Evolutionary conservation across 805 yeast genomes (phyloP).

Genomic region (Spathaspora gorwiae): DNA sequence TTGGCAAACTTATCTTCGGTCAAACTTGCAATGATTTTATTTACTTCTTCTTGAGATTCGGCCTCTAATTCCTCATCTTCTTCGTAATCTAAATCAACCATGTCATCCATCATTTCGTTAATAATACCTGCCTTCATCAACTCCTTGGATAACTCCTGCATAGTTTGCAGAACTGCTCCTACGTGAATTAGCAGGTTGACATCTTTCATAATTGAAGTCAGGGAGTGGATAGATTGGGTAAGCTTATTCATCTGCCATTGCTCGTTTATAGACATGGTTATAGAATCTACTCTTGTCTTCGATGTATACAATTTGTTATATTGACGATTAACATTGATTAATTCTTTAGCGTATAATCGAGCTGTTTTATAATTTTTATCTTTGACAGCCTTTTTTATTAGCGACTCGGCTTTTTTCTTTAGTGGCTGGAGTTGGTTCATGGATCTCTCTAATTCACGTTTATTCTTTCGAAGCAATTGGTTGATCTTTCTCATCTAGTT

Average conservation of each 20-base stretch:
- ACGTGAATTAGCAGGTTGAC: slow-evolving; percentile 73
- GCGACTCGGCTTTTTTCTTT: slow-evolving; percentile 70
- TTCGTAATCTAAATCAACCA: slow-evolving; percentile 65
- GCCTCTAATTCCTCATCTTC: slow-evolving; percentile 62
- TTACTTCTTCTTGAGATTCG: slow-evolving; percentile 65
- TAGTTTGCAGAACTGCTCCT: slow-evolving; percentile 76
- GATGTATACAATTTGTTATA: slow-evolving; percentile 70
- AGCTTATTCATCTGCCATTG: slow-evolving; percentile 82
- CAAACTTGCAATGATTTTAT: slow-evolving; percentile 47
- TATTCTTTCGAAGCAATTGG: slow-evolving; percentile 73
- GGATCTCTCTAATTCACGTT: slow-evolving; percentile 79
- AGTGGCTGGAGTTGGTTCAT: slow-evolving; percentile 53
- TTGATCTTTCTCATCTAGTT: slow-evolving; percentile 66
- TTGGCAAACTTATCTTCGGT: slow-evolving; percentile 38
- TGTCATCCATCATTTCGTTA: slow-evolving; percentile 93
- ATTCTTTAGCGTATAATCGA: slow-evolving; percentile 74
- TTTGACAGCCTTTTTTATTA: slow-evolving; percentile 72
- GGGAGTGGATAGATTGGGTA: slow-evolving; percentile 73
- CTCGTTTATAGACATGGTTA: slow-evolving; percentile 85
- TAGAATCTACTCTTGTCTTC: slow-evolving; percentile 80
- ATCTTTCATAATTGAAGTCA: slow-evolving; percentile 82
- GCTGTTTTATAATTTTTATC: slow-evolving; percentile 75
- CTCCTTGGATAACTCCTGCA: slow-evolving; percentile 84
- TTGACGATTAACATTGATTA: slow-evolving; percentile 69
- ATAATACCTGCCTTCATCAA: slow-evolving; percentile 81